phyloP scores from a whole-genome alignment of 2,329 filamentous ascomycete species.

The Fusarium compactum region DNA sequence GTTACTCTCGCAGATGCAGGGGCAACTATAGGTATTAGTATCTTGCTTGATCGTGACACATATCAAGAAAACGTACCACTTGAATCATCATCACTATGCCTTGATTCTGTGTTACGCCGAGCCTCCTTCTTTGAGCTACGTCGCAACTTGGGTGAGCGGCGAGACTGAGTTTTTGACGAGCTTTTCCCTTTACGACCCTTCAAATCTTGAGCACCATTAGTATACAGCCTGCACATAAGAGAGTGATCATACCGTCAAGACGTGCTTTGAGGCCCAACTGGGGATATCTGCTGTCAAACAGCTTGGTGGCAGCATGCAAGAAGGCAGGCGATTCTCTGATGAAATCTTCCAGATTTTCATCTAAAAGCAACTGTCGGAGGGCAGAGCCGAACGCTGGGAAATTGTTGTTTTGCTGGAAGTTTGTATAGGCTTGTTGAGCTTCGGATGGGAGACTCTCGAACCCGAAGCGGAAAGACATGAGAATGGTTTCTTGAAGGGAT shows the following conservation, averaged over 20 bases:
- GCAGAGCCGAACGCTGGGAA: slow-evolving; percentile 14
- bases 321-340: slow-evolving; percentile 29
- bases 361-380: slow-evolving; percentile 29
- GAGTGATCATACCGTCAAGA: slow-evolving; percentile 24
- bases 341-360: slow-evolving; percentile 38
- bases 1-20: neutral
- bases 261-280: slow-evolving; percentile 20
- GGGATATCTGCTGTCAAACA: slow-evolving; percentile 43
- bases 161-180: neutral
- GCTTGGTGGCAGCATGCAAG: slow-evolving; percentile 14
- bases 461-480: slow-evolving; percentile 16
- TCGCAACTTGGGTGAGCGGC: neutral
- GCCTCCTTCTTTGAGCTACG: slow-evolving; percentile 10
- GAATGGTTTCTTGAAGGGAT: slow-evolving; percentile 25
- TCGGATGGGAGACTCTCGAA: slow-evolving; percentile 31
- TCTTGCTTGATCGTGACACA: neutral
- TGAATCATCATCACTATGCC: neutral
- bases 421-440: slow-evolving; percentile 19
- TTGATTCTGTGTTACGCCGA: neutral
- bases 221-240: neutral
- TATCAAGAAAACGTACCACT: neutral
- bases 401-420: slow-evolving; percentile 18
- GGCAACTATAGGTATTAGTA: slow-evolving; percentile 2
- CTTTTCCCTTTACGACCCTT: neutral
- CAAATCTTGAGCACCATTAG: slow-evolving; percentile 15